phyloP scores from a whole-genome alignment of 768 basidiomycete genomes.

The Agaricus sinodeliciosus region DNA sequence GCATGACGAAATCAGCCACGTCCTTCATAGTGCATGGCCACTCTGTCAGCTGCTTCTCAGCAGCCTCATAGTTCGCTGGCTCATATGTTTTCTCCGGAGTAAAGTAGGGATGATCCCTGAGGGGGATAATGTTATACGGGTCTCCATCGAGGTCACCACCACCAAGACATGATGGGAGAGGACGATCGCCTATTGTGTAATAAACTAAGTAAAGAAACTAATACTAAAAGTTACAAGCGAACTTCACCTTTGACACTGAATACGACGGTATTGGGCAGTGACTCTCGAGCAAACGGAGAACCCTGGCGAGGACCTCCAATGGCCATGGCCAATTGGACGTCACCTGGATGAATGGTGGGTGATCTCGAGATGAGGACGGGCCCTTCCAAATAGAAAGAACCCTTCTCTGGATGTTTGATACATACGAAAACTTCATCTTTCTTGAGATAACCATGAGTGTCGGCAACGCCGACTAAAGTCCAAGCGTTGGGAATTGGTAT shows the following conservation, averaged over 20 bases:
- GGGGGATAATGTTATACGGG: constrained; percentile 42
- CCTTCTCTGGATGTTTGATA: constrained; percentile 33
- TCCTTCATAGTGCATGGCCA: constrained; percentile 50
- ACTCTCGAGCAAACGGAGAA: constrained; percentile 44
- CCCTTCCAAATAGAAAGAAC: constrained; percentile 42
- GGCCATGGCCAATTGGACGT: constrained; percentile 49
- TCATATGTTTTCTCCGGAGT: constrained; percentile 14
- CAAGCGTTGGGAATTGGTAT: constrained; percentile 58
- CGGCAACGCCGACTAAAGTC: constrained; percentile 68
- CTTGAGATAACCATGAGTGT: constrained; percentile 45
- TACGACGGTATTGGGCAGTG: constrained; percentile 52
- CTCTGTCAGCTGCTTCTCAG: constrained; percentile 35
- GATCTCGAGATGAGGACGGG: constrained; percentile 51
- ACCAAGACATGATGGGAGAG: constrained; percentile 53
- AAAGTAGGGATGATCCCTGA: constrained; percentile 33
- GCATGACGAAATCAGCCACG: constrained; percentile 60
- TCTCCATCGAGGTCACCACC: constrained; percentile 73
- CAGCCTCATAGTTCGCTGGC: constrained; percentile 46
- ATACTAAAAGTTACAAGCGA: background rate
- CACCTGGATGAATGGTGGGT: constrained; percentile 63
- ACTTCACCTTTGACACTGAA: constrained; percentile 48
- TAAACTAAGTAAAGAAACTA: background rate
- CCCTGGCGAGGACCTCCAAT: constrained; percentile 48
- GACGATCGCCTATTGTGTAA: constrained; percentile 38
- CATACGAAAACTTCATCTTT: constrained; percentile 57